Evolutionary conservation across 139 green algal genomes (phyloP).

Genomic region (Microglena sp.): DNA sequence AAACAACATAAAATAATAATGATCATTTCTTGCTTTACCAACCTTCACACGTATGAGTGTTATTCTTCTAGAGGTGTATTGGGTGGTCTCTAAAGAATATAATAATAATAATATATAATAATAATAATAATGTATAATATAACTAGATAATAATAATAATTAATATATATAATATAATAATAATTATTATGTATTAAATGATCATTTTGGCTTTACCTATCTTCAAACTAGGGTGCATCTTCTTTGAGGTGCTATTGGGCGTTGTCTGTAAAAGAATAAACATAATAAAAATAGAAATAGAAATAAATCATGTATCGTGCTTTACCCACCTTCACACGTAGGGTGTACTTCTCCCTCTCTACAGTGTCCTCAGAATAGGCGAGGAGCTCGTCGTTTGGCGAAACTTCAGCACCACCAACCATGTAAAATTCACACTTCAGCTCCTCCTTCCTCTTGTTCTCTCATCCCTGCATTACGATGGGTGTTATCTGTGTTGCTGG

Average conservation of each 20-base stretch:
- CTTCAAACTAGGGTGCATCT: not conserved
- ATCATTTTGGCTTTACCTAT: not conserved
- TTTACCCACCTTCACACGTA: conserved; percentile 55
- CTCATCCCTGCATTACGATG: conserved; percentile 13
- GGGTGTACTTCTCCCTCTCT: conserved; percentile 71
- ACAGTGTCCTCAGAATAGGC: conserved; percentile 64
- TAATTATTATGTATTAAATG: not conserved
- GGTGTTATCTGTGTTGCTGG: not conserved
- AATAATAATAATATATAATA: no score
- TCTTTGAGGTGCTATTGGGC: not conserved
- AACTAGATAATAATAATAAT: not conserved
- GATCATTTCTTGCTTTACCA: no score
- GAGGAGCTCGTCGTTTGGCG: conserved; percentile 56
- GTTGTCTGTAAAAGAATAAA: no score
- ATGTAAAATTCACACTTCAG: conserved; percentile 38
- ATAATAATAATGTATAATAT: no score
- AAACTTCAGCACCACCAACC: conserved; percentile 29
- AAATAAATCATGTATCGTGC: not conserved
- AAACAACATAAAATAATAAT: no score
- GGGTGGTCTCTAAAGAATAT: no score
- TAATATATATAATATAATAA: not conserved
- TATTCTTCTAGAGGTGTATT: no score
- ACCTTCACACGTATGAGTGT: no score
- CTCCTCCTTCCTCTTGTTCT: conserved; percentile 39
- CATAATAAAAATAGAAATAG: no score